Evolutionary conservation across 208 protist species (phyloP), one percentile per base, ranked within the genome.

Genomic region (Crithidia brevicula): DNA sequence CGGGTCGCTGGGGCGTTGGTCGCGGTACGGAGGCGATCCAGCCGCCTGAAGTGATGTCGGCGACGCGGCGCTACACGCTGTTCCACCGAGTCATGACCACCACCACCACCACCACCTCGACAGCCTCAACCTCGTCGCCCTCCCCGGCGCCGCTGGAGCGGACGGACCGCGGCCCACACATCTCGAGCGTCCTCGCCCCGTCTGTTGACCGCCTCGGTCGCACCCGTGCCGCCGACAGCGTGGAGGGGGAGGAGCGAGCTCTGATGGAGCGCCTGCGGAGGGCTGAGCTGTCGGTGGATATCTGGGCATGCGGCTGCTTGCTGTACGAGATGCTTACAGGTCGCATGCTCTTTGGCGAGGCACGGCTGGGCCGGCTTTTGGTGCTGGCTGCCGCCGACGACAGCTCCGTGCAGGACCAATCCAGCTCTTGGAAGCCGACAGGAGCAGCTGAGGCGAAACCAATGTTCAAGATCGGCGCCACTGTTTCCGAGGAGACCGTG

Each of bases 251-350:
- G 38, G 77, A 76, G 36, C 53, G 30, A 15, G 53, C 47, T n/a
- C 28, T 82, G 30, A 69, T 51, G 31, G 67, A 77, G 31, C 34
- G 52, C 22, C 34, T 91, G 40, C 78, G 74, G 16, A 71, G 69
- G 27, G 77, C 70, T 10, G 89, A 92, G 67, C 71, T 93, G 40
- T 83, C 89, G 10, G 86, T 79, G 10, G 90, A 95, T 60, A 84
- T 95, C 53, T 95, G 90, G 90, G 76, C 72, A 28, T 93, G 86
- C 49, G 90, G 90, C 23, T 95, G 90, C 50, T 53, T 93, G 27
- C 76, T 95, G 25, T 93, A 93, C 72, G 90, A 95, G 66, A 70
- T 95, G 42, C 79, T 95, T 9, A 93, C 87, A 3, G 90, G 90
- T 4, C 76, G 77, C 46, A 87, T 89, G 83, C 78, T 95, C 27